Evolutionary conservation across 2,329 filamentous ascomycete species (phyloP), one percentile per base, ranked within the genome.

Genomic region (Leptographium galeiforme): DNA sequence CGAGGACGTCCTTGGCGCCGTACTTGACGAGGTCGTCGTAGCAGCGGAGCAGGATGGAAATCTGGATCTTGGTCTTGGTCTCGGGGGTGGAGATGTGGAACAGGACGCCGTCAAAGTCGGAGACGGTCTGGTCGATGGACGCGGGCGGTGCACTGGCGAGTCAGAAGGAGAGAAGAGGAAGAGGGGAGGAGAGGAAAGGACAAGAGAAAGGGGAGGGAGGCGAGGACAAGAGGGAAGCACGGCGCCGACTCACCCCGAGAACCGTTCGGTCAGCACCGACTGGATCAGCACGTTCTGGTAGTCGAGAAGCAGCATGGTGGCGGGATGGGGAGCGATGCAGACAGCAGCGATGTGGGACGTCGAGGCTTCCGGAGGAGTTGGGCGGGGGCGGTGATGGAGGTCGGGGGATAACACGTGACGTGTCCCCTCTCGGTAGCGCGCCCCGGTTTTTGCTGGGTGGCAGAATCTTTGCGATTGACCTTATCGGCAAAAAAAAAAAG

Each of bases 201-300:
- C 13, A 50, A 19, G 25, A 36, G 32, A 12, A 41, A 32, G 18
- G 19, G 59, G 51, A 58, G 58, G 32, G 59, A 32, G 38, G 30
- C 32, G 48, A 18, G 10, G 6, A 14, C n/a, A 25, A 25, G 41
- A 7, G 8, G 18, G n/a, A 44, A 25, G 19, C 14, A 25, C 41
- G 14, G 19, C 32, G 45, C 8, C 14, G 39, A 59, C 72, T 64
- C 77, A 91, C 87, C 87, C 87, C 53, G 85, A 87, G 74, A 98
- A 95, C 64, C 93, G 81, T 75, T 99, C 94, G 62, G 85, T 94
- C 61, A 99, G 81, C 61, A 98, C 82, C 63, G 90, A 91, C 75
- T 97, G 89, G 63, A 99, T 95, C 67, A 98, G 80, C 51, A 95
- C 89, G 71, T 98, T 99, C 70, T 98, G 93, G 66, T 98, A 98